Evolutionary conservation across 2,329 filamentous ascomycete species (phyloP), one percentile per base, ranked within the genome.

Genomic region (Colletotrichum sp.): DNA sequence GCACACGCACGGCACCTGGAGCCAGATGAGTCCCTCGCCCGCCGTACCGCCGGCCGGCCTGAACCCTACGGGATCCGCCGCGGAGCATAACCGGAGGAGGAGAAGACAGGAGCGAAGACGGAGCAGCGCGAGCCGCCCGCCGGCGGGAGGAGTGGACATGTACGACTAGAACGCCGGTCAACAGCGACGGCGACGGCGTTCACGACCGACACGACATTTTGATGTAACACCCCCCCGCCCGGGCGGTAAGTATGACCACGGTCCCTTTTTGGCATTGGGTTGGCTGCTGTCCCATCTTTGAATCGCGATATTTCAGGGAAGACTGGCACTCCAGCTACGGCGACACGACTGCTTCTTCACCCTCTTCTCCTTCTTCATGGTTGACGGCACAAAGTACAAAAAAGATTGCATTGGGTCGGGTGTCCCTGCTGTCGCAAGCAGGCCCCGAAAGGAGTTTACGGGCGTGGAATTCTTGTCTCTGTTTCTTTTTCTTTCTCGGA

Each of bases 31-130:
- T 72, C 86, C 86, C 28, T 86, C 87, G 13, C 85, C 87, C 2
- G 85, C 84, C 68, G 86, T 52, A 3, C 44, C 83, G n/a, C 84
- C 83, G 26, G 55, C n/a, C 28, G 68, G 55, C 13, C 59, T 22
- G 8, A 83, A 83, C 63, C 82, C 80, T 10, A 81, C 82, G 12
- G 83, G 80, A 12, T 85, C 86, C 30, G 84, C 84, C 57, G 86
- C 87, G 32, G 75, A 72, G 12, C 89, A 92, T 73, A 89, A 90
- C 74, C 85, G 92, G 77, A 82, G 90, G 78, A 85, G 91, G 81
- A 87, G 92, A 79, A 86, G 92, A 78, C 81, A 88, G 76, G 92
- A 93, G 82, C 74, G 74, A 30, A 86, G 86, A 75, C 81, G 92
- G 79, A 83, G 85, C 83, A 83, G 86, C 79, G 78, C 86, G 79